Conservation (phyloP, 73 alveolate genomes). For the Blepharisma stoltei region DNA sequence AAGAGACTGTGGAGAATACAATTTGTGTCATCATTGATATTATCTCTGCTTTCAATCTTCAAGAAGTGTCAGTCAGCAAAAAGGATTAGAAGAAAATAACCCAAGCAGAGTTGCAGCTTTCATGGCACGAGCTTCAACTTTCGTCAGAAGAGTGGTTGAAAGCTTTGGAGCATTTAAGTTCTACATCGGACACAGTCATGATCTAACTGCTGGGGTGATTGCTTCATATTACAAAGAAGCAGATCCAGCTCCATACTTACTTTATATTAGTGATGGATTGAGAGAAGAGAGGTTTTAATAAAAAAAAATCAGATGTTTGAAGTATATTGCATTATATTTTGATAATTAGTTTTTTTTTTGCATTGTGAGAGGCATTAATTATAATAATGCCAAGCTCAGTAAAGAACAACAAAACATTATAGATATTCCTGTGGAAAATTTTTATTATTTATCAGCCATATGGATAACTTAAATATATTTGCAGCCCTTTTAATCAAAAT, state of each 20-base stretch:
- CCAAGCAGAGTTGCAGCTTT: slow-evolving; percentile 27
- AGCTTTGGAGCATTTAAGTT: slow-evolving; percentile 29
- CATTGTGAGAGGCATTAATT: no score
- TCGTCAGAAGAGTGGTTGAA: slow-evolving; percentile 35
- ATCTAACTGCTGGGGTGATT: slow-evolving; percentile 13
- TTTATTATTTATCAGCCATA: no score
- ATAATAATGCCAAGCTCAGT: no score
- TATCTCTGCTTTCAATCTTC: not conserved
- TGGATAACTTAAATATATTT: no score
- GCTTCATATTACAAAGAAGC: slow-evolving; percentile 13
- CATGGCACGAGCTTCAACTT: slow-evolving; percentile 30
- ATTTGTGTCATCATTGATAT: slow-evolving; percentile 1
- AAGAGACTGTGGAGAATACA: slow-evolving; percentile 22
- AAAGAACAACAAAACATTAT: no score
- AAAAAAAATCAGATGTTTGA: no score
- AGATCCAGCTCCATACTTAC: slow-evolving; percentile 32
- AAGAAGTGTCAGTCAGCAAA: slow-evolving; percentile 9
- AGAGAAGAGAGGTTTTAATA: slow-evolving; percentile 31
- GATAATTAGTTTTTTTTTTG: no score
- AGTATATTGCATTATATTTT: no score
- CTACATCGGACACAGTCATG: not conserved
- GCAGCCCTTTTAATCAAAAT: no score
- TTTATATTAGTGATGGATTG: slow-evolving; percentile 20
- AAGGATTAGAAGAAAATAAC: slow-evolving; percentile 30
- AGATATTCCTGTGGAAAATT: no score